phyloP scores from a whole-genome alignment of 2,329 filamentous ascomycete genomes.

The Plectosphaerella sp. region DNA sequence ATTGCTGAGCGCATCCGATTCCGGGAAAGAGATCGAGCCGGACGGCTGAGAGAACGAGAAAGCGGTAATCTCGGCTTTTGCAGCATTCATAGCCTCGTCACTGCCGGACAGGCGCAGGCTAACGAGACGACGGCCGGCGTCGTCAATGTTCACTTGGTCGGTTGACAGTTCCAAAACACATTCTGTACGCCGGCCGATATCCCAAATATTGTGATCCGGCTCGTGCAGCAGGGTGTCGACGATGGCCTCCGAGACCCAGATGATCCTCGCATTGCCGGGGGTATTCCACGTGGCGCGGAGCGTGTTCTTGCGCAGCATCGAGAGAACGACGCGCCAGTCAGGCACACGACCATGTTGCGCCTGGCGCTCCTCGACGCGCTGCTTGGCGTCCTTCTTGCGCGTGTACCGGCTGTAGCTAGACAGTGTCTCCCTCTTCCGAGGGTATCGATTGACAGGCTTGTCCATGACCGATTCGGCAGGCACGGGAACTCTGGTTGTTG shows the following conservation, averaged over 20 bases:
- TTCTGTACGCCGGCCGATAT: constrained; percentile 21
- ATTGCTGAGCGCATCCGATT: not conserved
- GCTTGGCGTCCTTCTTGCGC: constrained; percentile 27
- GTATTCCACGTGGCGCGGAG: constrained; percentile 12
- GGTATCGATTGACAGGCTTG: constrained; percentile 9
- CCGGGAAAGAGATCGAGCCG: not conserved
- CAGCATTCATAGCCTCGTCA: constrained; percentile 7
- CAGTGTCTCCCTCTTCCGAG: constrained; percentile 7
- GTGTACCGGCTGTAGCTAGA: constrained; percentile 14
- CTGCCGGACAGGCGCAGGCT: constrained; percentile 8
- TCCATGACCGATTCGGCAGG: not conserved
- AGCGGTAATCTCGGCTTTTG: constrained; percentile 4
- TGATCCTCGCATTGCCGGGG: constrained; percentile 3
- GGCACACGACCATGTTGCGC: constrained; percentile 21
- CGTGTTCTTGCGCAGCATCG: constrained; percentile 31
- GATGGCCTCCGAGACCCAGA: constrained; percentile 12
- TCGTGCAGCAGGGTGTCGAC: constrained; percentile 10
- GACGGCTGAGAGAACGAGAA: not conserved
- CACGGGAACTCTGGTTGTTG: not conserved
- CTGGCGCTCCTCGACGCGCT: constrained; percentile 28
- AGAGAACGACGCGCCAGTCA: constrained; percentile 35
- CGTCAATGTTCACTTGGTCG: too few relatives aligned
- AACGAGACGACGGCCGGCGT: too few relatives aligned
- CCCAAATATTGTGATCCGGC: constrained; percentile 17
- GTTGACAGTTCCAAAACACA: constrained; percentile 9